These are phyloP conservation scores for Narthecium ossifragum DNA, from an alignment of 106 monocot genomes.

Conservation along the genomic window DNA sequence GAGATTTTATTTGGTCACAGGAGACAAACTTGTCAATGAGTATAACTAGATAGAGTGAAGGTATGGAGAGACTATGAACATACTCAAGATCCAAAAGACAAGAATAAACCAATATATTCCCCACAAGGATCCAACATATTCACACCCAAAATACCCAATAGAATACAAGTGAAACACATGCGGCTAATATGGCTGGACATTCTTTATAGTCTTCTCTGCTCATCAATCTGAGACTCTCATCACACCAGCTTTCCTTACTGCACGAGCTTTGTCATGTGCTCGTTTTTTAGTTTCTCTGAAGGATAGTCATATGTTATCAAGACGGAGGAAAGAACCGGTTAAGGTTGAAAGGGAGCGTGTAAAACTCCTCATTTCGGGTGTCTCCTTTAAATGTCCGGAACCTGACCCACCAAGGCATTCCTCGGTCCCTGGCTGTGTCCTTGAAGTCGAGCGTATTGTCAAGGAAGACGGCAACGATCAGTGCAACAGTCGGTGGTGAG, in stretches of 20 bases:
- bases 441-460: conserved; percentile 96
- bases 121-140: too few species aligned
- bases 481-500: conserved; percentile 77
- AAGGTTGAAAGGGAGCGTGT: conserved; percentile 96
- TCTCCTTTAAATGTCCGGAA: conserved; percentile 96
- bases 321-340: conserved; percentile 97
- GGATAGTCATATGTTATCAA: conserved; percentile 11
- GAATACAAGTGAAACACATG: too few species aligned
- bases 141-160: too few species aligned
- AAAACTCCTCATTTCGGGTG: conserved; percentile 94
- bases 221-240: conserved; percentile 3
- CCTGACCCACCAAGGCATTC: conserved; percentile 97
- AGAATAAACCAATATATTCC: too few species aligned
- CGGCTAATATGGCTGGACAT: too few species aligned
- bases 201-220: neutral
- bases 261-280: neutral
- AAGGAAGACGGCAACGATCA: conserved; percentile 73
- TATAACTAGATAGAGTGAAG: too few species aligned
- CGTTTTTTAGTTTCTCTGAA: neutral
- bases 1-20: too few species aligned
- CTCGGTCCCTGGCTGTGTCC: conserved; percentile 75
- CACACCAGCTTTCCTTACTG: neutral
- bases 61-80: too few species aligned
- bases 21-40: too few species aligned
- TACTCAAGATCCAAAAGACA: too few species aligned